These are phyloP conservation scores for Ophiocordyceps robertsii DNA, from an alignment of 2,329 filamentous ascomycete species.

Conservation along the genomic window DNA sequence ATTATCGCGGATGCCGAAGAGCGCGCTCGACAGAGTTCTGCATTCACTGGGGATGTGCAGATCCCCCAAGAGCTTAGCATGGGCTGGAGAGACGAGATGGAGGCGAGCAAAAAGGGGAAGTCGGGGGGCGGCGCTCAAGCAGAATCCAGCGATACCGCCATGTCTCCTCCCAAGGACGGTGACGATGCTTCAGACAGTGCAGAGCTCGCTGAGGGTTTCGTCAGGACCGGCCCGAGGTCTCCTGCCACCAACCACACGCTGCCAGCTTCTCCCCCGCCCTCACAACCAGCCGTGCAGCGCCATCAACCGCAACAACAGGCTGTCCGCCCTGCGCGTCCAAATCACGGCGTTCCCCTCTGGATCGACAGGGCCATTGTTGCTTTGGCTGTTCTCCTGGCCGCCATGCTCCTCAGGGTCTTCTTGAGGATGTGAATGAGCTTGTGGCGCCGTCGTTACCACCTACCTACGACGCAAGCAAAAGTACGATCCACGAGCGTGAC, in stretches of 20 bases:
- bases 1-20: constrained; percentile 61
- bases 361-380: constrained; percentile 70
- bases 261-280: background rate
- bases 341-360: constrained; percentile 54
- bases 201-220: constrained; percentile 43
- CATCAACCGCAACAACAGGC: constrained; percentile 3
- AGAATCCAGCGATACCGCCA: background rate
- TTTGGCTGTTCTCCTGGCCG: constrained; percentile 53
- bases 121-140: background rate
- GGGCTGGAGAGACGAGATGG: constrained; percentile 62
- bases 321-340: constrained; percentile 7
- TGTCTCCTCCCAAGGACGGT: background rate
- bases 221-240: constrained; percentile 29
- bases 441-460: too few relatives aligned
- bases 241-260: background rate
- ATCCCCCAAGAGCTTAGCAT: constrained; percentile 46
- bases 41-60: constrained; percentile 26
- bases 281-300: background rate
- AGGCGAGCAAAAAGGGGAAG: constrained; percentile 12
- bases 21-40: constrained; percentile 25
- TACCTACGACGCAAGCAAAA: too few relatives aligned
- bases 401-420: constrained; percentile 51
- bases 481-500: too few relatives aligned
- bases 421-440: constrained; percentile 10
- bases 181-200: constrained; percentile 28